Evolutionary conservation across 1,284 basidiomycete species (phyloP).

Genomic region (Marasmius tenuissimus): DNA sequence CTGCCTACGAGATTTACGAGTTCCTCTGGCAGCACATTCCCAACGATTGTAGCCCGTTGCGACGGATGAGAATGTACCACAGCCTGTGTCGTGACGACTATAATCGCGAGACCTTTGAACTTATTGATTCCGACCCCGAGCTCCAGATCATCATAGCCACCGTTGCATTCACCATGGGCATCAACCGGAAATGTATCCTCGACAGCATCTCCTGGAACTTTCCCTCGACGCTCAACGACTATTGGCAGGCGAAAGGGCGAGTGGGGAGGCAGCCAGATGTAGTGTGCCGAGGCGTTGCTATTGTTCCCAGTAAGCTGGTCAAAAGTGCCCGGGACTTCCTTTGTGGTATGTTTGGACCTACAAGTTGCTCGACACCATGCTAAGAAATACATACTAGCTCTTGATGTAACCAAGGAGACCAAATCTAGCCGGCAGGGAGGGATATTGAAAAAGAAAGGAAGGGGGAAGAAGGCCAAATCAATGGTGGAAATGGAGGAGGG

Average conservation of each 20-base stretch:
- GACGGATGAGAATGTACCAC: neutral
- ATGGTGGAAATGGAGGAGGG: neutral
- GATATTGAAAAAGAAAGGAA: neutral
- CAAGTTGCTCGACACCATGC: neutral
- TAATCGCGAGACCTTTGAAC: constrained; percentile 1
- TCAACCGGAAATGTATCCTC: neutral
- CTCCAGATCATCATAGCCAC: constrained; percentile 5
- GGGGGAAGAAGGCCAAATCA: neutral
- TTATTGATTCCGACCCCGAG: neutral
- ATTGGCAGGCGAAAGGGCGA: neutral
- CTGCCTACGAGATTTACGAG: neutral
- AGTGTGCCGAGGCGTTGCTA: neutral
- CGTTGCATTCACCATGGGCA: neutral
- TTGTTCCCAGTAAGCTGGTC: neutral
- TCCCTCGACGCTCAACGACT: neutral
- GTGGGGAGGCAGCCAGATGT: neutral
- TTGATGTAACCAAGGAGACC: neutral
- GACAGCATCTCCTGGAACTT: neutral
- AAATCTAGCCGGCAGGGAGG: too few relatives aligned
- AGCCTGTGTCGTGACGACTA: constrained; percentile 1
- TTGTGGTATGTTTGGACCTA: neutral
- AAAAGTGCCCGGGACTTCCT: neutral
- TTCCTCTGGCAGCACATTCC: neutral
- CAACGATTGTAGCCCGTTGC: neutral
- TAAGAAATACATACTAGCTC: neutral